Percentiles rank a stretch among this genome's conserved stretches.
Evolutionary conservation across 208 protist species (phyloP).

Genomic region (Trypanosoma lewisi): DNA sequence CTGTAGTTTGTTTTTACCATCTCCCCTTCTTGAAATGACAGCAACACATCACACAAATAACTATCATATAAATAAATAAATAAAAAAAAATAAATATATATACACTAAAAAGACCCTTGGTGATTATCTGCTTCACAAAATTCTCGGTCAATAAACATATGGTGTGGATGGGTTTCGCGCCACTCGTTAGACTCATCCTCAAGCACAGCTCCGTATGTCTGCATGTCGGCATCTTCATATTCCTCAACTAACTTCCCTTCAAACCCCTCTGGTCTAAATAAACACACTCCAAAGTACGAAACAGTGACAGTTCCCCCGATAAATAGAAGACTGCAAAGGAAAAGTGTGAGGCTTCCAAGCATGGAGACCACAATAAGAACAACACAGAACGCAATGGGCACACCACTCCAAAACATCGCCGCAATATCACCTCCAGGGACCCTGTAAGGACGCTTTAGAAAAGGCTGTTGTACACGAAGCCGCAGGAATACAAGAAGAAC

Average conservation of each 20-base stretch:
- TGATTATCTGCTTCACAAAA: neutral
- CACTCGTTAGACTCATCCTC: slow-evolving; percentile 69
- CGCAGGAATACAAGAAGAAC: slow-evolving; percentile 75
- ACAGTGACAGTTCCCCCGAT: slow-evolving; percentile 58
- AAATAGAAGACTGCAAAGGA: slow-evolving; percentile 49
- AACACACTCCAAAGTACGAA: slow-evolving; percentile 60
- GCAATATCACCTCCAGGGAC: slow-evolving; percentile 60
- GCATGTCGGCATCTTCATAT: slow-evolving; percentile 81
- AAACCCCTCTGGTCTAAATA: slow-evolving; percentile 74
- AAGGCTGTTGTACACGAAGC: slow-evolving; percentile 63
- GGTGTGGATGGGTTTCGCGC: slow-evolving; percentile 56
- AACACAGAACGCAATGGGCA: slow-evolving; percentile 70
- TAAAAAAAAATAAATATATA: slow-evolving; percentile 12
- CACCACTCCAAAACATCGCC: slow-evolving; percentile 50
- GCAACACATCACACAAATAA: no score
- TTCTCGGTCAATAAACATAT: slow-evolving; percentile 48
- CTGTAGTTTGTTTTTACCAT: no score
- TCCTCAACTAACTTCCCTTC: slow-evolving; percentile 82
- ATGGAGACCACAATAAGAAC: slow-evolving; percentile 73
- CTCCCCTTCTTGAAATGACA: no score
- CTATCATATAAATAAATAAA: slow-evolving; percentile 22
- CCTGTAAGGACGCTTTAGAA: slow-evolving; percentile 74
- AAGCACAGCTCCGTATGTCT: slow-evolving; percentile 80
- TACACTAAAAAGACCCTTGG: neutral
- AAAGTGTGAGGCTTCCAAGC: slow-evolving; percentile 42